Evolutionary conservation across 2,329 filamentous ascomycete genomes (phyloP).

Genomic region (Paramyrothecium roridum): DNA sequence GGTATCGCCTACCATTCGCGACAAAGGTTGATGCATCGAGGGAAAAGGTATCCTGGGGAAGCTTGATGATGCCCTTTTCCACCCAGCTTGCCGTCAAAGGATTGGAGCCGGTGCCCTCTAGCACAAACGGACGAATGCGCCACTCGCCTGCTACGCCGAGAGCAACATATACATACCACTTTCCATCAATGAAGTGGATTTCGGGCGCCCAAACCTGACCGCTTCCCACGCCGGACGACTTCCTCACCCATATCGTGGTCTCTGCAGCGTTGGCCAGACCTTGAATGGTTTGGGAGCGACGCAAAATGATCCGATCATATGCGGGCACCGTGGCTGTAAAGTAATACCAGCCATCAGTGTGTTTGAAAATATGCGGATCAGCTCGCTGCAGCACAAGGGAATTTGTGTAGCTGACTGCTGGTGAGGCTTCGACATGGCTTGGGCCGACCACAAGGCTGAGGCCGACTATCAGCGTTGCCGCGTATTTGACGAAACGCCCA

Average conservation of each 20-base stretch:
- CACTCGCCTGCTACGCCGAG: conserved; percentile 12
- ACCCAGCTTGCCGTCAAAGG: conserved; percentile 21
- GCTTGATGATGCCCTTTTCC: conserved; percentile 21
- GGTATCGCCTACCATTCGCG: conserved; percentile 21
- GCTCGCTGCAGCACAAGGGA: conserved; percentile 21
- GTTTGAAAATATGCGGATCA: conserved; percentile 25
- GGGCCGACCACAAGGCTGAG: too few species aligned
- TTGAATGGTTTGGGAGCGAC: conserved; percentile 9
- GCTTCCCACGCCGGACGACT: conserved; percentile 34
- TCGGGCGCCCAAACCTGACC: conserved; percentile 53
- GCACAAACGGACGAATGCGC: conserved; percentile 20
- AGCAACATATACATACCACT: conserved; percentile 53
- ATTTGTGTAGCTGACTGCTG: conserved; percentile 20
- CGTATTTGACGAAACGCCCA: too few species aligned
- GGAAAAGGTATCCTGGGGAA: conserved; percentile 24
- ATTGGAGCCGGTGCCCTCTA: conserved; percentile 22
- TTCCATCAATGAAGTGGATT: conserved; percentile 44
- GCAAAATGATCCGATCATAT: conserved; percentile 10
- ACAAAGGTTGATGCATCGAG: conserved; percentile 23
- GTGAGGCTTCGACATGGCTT: too few species aligned
- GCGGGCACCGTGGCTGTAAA: conserved; percentile 13
- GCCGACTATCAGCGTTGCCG: too few species aligned
- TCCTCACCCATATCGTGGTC: conserved; percentile 31
- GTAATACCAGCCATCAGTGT: conserved; percentile 17
- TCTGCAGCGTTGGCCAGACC: conserved; percentile 9